Evolutionary conservation across 2,329 filamentous ascomycete species (phyloP), one percentile per base, ranked within the genome.

Genomic region (Pyrenophora graminea): DNA sequence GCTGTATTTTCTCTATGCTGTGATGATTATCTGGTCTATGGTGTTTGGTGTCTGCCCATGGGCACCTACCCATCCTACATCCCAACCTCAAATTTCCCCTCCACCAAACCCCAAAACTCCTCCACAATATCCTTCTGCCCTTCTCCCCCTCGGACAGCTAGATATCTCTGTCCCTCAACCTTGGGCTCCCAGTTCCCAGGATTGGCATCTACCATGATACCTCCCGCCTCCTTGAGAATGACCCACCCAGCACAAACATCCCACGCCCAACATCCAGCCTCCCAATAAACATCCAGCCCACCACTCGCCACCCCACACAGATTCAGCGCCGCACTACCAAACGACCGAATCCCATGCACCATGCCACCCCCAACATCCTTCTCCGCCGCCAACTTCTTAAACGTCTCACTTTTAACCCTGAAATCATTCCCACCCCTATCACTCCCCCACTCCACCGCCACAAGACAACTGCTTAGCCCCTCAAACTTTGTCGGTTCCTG

Each of bases 191-290:
- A 92, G 48, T 82, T 81, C 0, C 88, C 89, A 0, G 87, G 85
- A 68, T 92, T 91, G 4, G 85, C 88, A 67, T 87, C 81, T 6
- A 82, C 87, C 77, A 93, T 84, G 44, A 83, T 77, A 0, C 89
- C 89, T 0, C 89, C 90, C 0, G 89, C 87, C 76, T 93, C 89
- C 25, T 77, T 76, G 21, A 93, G 75, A 53, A 93, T 86, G 51
- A 86, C 85, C 89, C 89, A 92, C 0, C 86, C 89, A 4, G 90
- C 90, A 67, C 87, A 90, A 2, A 93, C 89, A 70, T 93, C 89
- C 89, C 89, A 93, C 1, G 89, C 88, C 83, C 88, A 93, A 72
- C 88, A 91, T 0, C 90, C 89, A 32, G 87, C 88, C 74, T 93
- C 89, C 89, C 89, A 93, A 70, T 90, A 93, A 18, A 84, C 64